A percentile compares a stretch with the other conserved stretches of the same genome.
phyloP scores from a whole-genome alignment of 106 monocot genomes.

The Alisma plantagoaquatica region DNA sequence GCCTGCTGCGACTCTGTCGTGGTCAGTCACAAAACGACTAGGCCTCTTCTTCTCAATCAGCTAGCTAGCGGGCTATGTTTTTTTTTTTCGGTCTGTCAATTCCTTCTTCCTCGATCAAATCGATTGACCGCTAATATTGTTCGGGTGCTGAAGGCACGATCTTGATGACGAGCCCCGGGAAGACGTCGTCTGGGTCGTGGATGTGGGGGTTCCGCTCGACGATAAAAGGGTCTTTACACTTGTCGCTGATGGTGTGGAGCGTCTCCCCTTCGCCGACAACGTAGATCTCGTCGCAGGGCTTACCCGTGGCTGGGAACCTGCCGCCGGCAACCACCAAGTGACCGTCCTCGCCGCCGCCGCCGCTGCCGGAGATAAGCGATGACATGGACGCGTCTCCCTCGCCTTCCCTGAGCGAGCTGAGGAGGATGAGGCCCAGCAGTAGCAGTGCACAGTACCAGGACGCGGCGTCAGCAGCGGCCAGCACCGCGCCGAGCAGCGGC shows the following conservation, averaged over 20 bases:
- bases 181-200: conserved; percentile 44
- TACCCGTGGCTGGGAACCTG: not conserved
- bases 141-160: conserved; percentile 27
- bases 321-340: not conserved
- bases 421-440: conserved; percentile 24
- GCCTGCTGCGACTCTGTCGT: too few species aligned
- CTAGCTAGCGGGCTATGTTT: too few species aligned
- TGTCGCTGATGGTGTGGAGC: conserved; percentile 39
- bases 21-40: too few species aligned
- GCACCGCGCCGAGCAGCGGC: too few species aligned
- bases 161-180: conserved; percentile 39
- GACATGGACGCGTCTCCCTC: not conserved
- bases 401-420: conserved; percentile 11
- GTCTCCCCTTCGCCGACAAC: conserved; percentile 43
- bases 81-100: too few species aligned
- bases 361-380: too few species aligned
- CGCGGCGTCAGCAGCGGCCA: conserved; percentile 22
- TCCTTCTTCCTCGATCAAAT: too few species aligned
- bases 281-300: conserved; percentile 43
- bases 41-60: too few species aligned
- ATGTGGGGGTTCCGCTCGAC: conserved; percentile 40
- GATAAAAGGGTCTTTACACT: conserved; percentile 40
- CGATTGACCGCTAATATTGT: too few species aligned
- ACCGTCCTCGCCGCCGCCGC: too few species aligned
- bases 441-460: conserved; percentile 25